Evolutionary conservation across 352 stramenopile genomes (phyloP).

Genomic region (Pythium aristosporum): DNA sequence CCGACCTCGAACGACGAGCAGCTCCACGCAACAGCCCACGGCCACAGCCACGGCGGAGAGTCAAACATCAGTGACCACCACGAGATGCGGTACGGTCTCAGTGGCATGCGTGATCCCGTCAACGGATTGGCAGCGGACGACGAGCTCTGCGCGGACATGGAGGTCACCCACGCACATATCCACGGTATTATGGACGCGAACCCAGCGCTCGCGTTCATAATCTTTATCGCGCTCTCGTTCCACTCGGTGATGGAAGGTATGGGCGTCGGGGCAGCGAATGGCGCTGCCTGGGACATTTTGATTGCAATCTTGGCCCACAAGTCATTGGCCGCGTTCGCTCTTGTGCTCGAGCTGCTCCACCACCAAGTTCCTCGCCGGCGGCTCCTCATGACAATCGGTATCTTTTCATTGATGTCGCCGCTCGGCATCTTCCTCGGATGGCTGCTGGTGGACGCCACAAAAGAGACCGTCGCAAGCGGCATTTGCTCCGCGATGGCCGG

Average conservation of each 20-base stretch:
- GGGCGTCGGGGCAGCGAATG: slow-evolving; percentile 63
- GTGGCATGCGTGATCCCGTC: slow-evolving; percentile 13
- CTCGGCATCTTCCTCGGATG: slow-evolving; percentile 63
- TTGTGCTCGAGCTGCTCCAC: slow-evolving; percentile 69
- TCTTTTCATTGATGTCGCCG: slow-evolving; percentile 80
- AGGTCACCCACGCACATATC: slow-evolving; percentile 55
- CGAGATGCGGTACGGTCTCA: slow-evolving; percentile 6
- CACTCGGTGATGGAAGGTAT: slow-evolving; percentile 87
- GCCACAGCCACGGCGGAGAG: slow-evolving; percentile 7
- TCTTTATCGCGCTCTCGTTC: slow-evolving; percentile 82
- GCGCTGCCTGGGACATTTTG: slow-evolving; percentile 72
- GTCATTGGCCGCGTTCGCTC: slow-evolving; percentile 70
- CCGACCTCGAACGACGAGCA: neutral
- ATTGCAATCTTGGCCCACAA: slow-evolving; percentile 84
- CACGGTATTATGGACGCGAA: slow-evolving; percentile 65
- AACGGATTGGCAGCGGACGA: slow-evolving; percentile 9
- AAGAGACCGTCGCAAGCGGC: slow-evolving; percentile 49
- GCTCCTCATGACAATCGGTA: slow-evolving; percentile 41
- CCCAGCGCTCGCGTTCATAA: slow-evolving; percentile 59
- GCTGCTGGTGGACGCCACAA: slow-evolving; percentile 43
- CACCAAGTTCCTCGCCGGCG: slow-evolving; percentile 43
- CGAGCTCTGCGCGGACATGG: slow-evolving; percentile 23
- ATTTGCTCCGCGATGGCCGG: slow-evolving; percentile 75
- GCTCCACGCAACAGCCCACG: slow-evolving; percentile 1
- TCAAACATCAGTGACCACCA: neutral